Evolutionary conservation across 2,329 filamentous ascomycete genomes (phyloP).

Genomic region (Aureobasidium sp.): DNA sequence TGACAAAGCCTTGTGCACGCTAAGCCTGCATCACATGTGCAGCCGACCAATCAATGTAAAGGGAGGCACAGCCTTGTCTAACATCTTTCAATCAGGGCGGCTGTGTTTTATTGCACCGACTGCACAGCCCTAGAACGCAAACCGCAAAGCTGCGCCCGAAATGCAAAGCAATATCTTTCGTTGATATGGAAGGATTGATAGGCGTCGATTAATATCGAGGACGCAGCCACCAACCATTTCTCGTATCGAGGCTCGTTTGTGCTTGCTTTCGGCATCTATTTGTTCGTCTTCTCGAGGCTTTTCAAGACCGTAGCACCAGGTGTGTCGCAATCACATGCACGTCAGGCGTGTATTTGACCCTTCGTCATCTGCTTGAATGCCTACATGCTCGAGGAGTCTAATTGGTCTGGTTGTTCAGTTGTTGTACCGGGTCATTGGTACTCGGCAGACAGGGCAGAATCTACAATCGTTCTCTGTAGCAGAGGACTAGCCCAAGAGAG

Average conservation of each 20-base stretch:
- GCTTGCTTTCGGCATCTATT: neutral
- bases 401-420: too few relatives aligned
- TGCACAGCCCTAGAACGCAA: neutral
- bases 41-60: neutral
- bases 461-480: too few relatives aligned
- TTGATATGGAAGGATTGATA: neutral
- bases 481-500: too few relatives aligned
- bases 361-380: neutral
- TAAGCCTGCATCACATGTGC: neutral
- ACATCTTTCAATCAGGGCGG: neutral
- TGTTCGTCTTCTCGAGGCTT: neutral
- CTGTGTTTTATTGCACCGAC: neutral
- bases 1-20: neutral
- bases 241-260: neutral
- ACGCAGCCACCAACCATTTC: neutral
- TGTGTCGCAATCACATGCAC: neutral
- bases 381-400: neutral
- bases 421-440: neutral
- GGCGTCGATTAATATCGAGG: neutral
- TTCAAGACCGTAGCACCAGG: neutral
- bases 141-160: neutral
- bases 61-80: conserved; percentile 1
- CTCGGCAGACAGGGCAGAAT: neutral
- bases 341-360: neutral
- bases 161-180: neutral